A percentile compares a stretch with the other conserved stretches of the same genome.
These are phyloP conservation scores for Rhizodiscina lignyota DNA, from an alignment of 495 filamentous ascomycete genomes.

Conservation along the genomic window DNA sequence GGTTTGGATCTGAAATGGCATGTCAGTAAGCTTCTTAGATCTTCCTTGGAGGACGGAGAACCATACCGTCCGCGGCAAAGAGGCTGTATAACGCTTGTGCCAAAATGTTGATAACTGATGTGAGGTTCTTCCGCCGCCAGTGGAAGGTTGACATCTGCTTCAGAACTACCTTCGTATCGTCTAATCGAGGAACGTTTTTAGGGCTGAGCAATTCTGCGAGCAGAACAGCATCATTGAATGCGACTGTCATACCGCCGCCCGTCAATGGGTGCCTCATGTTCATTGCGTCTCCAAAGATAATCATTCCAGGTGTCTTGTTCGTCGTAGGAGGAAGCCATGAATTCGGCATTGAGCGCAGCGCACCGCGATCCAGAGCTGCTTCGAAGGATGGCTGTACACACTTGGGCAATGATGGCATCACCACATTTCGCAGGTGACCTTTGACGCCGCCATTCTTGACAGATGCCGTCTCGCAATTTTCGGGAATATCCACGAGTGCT, in stretches of 20 bases:
- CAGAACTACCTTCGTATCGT: constrained; percentile 42
- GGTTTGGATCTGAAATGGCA: constrained; percentile 40
- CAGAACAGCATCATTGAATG: constrained; percentile 70
- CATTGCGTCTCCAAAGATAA: constrained; percentile 78
- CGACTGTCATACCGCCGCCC: constrained; percentile 92
- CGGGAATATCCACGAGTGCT: constrained; percentile 79
- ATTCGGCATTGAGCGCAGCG: constrained; percentile 78
- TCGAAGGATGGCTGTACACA: constrained; percentile 55
- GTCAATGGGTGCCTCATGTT: constrained; percentile 96
- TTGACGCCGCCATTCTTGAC: constrained; percentile 63
- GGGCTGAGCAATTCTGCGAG: constrained; percentile 57
- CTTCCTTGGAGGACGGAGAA: neutral
- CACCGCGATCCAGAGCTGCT: constrained; percentile 56
- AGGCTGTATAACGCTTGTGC: constrained; percentile 80
- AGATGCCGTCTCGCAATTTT: constrained; percentile 54
- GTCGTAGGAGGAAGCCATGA: constrained; percentile 69
- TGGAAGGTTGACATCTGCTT: constrained; percentile 64
- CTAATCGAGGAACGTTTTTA: constrained; percentile 46
- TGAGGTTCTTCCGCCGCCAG: constrained; percentile 68
- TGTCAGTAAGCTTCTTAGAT: neutral
- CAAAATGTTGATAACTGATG: constrained; percentile 86
- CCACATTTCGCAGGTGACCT: constrained; percentile 56
- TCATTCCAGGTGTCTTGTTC: constrained; percentile 52
- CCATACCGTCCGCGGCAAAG: constrained; percentile 69
- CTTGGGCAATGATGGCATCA: constrained; percentile 63